A percentile compares a stretch with the other conserved stretches of the same genome.
Evolutionary conservation across 1,139 yeast species (phyloP).

Genomic region (Pichia kudriavzevii): DNA sequence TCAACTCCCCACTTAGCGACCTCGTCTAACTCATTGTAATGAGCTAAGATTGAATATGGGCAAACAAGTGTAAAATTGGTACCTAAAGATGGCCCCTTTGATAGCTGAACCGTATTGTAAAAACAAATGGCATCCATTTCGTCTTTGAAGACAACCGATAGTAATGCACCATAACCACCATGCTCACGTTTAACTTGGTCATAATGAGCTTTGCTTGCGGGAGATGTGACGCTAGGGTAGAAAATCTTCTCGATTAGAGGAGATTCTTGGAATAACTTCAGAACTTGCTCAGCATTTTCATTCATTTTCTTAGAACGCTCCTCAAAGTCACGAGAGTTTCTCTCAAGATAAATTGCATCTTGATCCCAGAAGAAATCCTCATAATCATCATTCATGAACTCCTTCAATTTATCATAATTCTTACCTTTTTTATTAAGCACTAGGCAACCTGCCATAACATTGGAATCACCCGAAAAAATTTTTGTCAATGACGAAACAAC

Average conservation of each 20-base stretch:
- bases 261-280: slow-evolving; percentile 38
- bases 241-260: slow-evolving; percentile 54
- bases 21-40: slow-evolving; percentile 76
- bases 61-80: slow-evolving; percentile 89
- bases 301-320: slow-evolving; percentile 63
- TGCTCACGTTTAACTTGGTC: slow-evolving; percentile 58
- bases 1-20: slow-evolving; percentile 83
- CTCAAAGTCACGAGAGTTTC: slow-evolving; percentile 86
- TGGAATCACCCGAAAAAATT: slow-evolving; percentile 89
- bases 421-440: slow-evolving; percentile 64
- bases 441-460: slow-evolving; percentile 90
- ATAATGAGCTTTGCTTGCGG: slow-evolving; percentile 47
- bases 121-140: slow-evolving; percentile 63
- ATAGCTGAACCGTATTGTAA: slow-evolving; percentile 65
- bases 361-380: slow-evolving; percentile 88
- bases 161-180: slow-evolving; percentile 92
- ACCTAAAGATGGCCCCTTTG: slow-evolving; percentile 93
- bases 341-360: slow-evolving; percentile 85
- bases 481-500: slow-evolving; percentile 85
- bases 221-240: slow-evolving; percentile 56
- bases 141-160: slow-evolving; percentile 67
- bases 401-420: slow-evolving; percentile 46
- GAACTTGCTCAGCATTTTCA: slow-evolving; percentile 50
- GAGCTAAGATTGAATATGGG: slow-evolving; percentile 88
- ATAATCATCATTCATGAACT: slow-evolving; percentile 41